Evolutionary conservation across 2,329 filamentous ascomycete species (phyloP), one percentile per base, ranked within the genome.

Genomic region (Chaetomium strumarium): DNA sequence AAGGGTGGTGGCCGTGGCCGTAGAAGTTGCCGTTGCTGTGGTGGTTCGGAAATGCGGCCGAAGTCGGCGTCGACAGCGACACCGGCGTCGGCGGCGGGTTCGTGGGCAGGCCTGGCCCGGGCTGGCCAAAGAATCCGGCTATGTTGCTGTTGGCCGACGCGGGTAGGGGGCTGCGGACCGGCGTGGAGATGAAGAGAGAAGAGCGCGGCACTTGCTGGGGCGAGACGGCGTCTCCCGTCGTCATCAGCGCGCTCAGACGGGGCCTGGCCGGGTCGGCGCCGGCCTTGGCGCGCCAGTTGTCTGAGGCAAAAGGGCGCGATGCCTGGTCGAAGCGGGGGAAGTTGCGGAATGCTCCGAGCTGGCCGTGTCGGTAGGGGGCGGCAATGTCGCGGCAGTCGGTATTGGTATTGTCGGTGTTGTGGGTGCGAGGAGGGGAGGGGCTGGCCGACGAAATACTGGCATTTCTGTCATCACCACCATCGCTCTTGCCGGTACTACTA

Each of bases 271-370:
- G 11, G 20, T 49, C 46, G 40, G 41, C 6, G 12, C 36, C 41
- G 10, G 36, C 14, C 41, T 48, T 51, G 30, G 34, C 29, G 34
- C 53, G 49, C 53, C 53, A 55, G 49, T 55, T 55, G 37, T 46
- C 49, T 11, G 53, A 52, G 6, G 40, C 41, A 16, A 55, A 42
- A 13, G 53, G 45, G 7, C 40, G 41, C 20, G 53, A 55, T 1
- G 45, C 37, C 29, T 45, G 53, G 20, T 52, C 48, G 37, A 49
- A 55, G 8, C 53, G 53, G 2, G 49, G 46, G 20, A 49, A 49
- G 31, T 34, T 49, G 11, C 29, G 31, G 31, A 46, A 43, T 7
- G 20, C 41, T 6, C 47, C 52, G 8, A 48, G 19, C 24, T 51
- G 52, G 38, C 43, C 52, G 39, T 51, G 43, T 6, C 34, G 43